Base-by-base conservation (phyloP, 805 yeast species). In the Pichia sporocuriosa region DNA sequence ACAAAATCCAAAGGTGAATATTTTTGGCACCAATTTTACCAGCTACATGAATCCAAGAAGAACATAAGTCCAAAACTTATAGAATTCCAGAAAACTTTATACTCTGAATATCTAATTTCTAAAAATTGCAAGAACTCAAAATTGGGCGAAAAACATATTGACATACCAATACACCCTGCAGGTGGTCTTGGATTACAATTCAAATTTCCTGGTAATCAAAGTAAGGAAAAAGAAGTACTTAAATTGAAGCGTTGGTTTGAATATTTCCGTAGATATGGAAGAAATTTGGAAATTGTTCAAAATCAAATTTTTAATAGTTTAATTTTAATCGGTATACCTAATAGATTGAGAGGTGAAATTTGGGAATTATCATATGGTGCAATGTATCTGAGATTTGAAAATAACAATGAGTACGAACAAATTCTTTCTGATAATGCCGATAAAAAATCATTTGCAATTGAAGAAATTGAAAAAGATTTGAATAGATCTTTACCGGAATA, bases 351-450 rank as follows among this genome's bases (percentile, higher is more conserved):
- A 50, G 98, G 98, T 29, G 99, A 93, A 56, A 68, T 93, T 12
- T 93, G 99, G 99, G 98, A 93, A 59, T 65, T 86, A 40, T 77
- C 87, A 39, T 77, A 86, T 33, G 99, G 98, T 4, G 81, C 95
- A 0, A 78, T 88, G 69, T 86, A 77, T 55, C 55, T 75, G 40
- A 69, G 97, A 38, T 73, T 79, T 54, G 75, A 76, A 39, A 69
- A 82, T 52, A 71, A 70, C 11, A 75, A 72, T 0, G 77, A 75
- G 35, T 93, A 89, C 60, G 58, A 67, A 32, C 60, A 64, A 25
- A 50, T 89, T 7, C 66, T 88, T 38, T 69, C 66, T 3, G 80
- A 76, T 15, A 79, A 84, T 56, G 70, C 65, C 25, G 84, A 79
- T 4, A 75, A 79, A 44, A 67, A 66, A 1, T 84, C 96, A 0